Conservation (phyloP, 345 rosid genomes). For the Syzygium aromaticum region DNA sequence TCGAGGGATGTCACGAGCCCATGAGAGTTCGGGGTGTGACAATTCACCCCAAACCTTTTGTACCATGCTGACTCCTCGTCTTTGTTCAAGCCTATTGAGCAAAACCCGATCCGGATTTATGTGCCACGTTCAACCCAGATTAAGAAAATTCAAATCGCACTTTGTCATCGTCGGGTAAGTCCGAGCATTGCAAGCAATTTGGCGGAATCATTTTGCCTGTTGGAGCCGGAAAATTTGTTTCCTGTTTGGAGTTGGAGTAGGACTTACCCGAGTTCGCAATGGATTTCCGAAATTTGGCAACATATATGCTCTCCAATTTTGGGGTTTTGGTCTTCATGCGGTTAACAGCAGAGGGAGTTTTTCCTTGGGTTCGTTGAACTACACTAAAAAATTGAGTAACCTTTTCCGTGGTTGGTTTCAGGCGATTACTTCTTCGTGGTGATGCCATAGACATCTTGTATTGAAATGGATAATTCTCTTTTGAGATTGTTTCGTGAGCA, state of each 20-base stretch:
- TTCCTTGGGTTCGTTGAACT: not conserved
- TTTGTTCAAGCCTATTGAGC: not conserved
- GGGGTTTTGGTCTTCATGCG: not conserved
- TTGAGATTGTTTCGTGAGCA: not conserved
- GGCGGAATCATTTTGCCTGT: not conserved
- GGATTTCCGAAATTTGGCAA: not conserved
- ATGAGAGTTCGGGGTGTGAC: no score
- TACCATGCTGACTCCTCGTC: not conserved
- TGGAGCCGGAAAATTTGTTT: not conserved
- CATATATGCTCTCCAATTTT: not conserved
- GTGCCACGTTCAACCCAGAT: not conserved
- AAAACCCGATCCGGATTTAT: not conserved
- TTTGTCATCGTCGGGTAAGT: not conserved
- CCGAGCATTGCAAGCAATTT: not conserved
- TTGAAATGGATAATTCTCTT: not conserved
- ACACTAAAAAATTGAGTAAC: not conserved
- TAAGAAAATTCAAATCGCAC: not conserved
- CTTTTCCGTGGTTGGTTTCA: not conserved
- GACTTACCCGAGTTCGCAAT: not conserved
- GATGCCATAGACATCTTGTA: fast-evolving
- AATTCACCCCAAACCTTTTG: not conserved
- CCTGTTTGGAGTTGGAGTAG: not conserved
- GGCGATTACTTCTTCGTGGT: not conserved
- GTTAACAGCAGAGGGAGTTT: not conserved
- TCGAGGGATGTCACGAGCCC: no score